These are phyloP conservation scores for Nothopassalora personata DNA, from an alignment of 2,329 filamentous ascomycete species.

Conservation along the genomic window DNA sequence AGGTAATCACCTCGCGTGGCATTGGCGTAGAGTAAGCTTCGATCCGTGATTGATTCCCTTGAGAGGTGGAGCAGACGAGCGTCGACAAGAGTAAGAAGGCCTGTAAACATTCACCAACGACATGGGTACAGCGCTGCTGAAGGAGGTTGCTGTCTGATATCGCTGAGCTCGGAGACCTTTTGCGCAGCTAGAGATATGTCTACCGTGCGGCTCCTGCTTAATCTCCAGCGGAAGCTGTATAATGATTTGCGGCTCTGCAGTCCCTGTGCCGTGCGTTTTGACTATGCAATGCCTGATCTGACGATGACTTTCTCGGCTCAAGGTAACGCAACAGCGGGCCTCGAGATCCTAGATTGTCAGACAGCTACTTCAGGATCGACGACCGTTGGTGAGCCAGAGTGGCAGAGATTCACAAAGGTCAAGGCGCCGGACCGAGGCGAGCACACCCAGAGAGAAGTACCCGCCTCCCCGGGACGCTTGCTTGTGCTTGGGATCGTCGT, in stretches of 20 bases:
- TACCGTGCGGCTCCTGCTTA: conserved; percentile 11
- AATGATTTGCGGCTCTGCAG: conserved; percentile 16
- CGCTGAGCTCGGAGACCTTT: conserved; percentile 6
- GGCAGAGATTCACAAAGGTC: conserved; percentile 7
- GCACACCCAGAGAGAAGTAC: conserved; percentile 16
- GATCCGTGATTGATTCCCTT: neutral
- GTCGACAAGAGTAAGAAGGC: conserved; percentile 13
- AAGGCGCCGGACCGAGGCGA: conserved; percentile 15
- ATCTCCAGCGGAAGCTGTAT: conserved; percentile 14
- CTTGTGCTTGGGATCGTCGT: conserved; percentile 11
- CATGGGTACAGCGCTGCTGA: conserved; percentile 13
- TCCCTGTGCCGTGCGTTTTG: conserved; percentile 12
- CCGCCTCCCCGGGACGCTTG: conserved; percentile 16
- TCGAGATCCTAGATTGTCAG: conserved; percentile 20
- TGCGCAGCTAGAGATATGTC: conserved; percentile 1
- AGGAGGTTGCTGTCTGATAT: conserved; percentile 16
- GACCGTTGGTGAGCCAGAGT: conserved; percentile 15
- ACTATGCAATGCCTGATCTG: conserved; percentile 7
- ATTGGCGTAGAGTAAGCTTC: neutral
- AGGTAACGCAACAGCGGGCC: conserved; percentile 16
- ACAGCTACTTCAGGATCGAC: conserved; percentile 10
- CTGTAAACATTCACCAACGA: conserved; percentile 17
- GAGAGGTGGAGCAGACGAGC: neutral
- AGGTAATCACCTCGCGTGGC: conserved; percentile 7
- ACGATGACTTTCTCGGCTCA: neutral